phyloP scores from a whole-genome alignment of 345 rosid genomes.

The Camelina sativa region DNA sequence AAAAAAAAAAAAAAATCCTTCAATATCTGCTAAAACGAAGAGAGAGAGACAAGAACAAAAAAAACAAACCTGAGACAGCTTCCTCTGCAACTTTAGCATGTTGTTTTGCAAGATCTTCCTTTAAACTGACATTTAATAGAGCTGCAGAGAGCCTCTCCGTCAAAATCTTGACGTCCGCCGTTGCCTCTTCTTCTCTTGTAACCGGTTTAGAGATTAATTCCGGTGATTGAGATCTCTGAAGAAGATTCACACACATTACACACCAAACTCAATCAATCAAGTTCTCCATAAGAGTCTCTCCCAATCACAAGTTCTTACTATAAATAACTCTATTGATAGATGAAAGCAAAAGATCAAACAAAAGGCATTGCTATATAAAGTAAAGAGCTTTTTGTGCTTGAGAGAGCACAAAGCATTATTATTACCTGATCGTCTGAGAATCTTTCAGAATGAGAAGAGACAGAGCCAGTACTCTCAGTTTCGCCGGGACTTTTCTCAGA shows the following conservation, averaged over 20 bases:
- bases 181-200: constrained; percentile 55
- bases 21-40: neutral
- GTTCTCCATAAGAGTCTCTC: no score
- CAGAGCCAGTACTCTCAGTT: constrained; percentile 69
- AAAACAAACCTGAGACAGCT: constrained; percentile 80
- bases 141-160: constrained; percentile 80
- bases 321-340: no score
- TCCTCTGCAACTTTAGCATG: constrained; percentile 97
- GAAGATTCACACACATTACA: constrained; percentile 31
- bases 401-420: no score
- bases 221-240: constrained; percentile 61
- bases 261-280: neutral
- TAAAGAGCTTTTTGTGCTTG: neutral
- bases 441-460: constrained; percentile 70
- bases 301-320: no score
- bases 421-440: constrained; percentile 76
- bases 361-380: neutral
- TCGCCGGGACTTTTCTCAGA: constrained; percentile 71
- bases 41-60: neutral
- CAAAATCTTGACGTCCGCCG: constrained; percentile 56
- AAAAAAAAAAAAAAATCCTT: neutral
- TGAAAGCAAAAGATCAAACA: neutral
- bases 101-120: constrained; percentile 86
- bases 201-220: constrained; percentile 58
- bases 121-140: constrained; percentile 68